Evolutionary conservation across 2,329 filamentous ascomycete species (phyloP), one percentile per base, ranked within the genome.

Genomic region (Diaporthe aspalathi): DNA sequence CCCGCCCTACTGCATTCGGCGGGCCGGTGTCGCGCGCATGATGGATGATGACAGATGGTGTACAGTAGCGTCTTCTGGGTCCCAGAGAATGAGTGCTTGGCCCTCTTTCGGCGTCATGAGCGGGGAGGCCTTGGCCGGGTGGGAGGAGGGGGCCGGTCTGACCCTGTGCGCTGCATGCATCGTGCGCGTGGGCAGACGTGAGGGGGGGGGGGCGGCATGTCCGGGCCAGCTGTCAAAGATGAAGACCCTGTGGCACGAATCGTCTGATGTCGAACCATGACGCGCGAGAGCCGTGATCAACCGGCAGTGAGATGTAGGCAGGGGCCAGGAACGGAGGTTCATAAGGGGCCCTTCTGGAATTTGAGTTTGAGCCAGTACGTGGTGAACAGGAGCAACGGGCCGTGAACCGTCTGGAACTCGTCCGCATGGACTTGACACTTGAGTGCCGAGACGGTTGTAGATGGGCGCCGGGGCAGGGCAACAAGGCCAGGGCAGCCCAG

Each of bases 231-330:
- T 63, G 60, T 50, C 60, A 49, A 63, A 29, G 27, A 24, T 32
- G 60, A 63, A 63, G 43, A 27, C 32, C 56, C 40, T 49, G 60
- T 43, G 60, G 60, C 60, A 49, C 60, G 27, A 63, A n/a, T 49
- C 60, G 56, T 63, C 60, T 49, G 43, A 63, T 63, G 60, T 63
- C 43, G 43, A 47, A 32, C 57, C 24, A 32, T 29, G 40, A 38
- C 43, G 60, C 60, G 49, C 49, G 60, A 63, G 49, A 22, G 43
- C 60, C 49, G 40, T 35, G 60, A 63, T 63, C 60, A 63, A 43
- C 60, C 60, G 60, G 60, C 60, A 63, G 43, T 63, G 43, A 29
- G 60, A 27, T 20, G 43, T 32, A 20, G 38, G 27, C 35, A 12
- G 43, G 8, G 22, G 27, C 43, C 40, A 24, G 57, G 35, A 22